Evolutionary conservation across 2,329 filamentous ascomycete species (phyloP), one percentile per base, ranked within the genome.

Genomic region (Botrytis galanthina): DNA sequence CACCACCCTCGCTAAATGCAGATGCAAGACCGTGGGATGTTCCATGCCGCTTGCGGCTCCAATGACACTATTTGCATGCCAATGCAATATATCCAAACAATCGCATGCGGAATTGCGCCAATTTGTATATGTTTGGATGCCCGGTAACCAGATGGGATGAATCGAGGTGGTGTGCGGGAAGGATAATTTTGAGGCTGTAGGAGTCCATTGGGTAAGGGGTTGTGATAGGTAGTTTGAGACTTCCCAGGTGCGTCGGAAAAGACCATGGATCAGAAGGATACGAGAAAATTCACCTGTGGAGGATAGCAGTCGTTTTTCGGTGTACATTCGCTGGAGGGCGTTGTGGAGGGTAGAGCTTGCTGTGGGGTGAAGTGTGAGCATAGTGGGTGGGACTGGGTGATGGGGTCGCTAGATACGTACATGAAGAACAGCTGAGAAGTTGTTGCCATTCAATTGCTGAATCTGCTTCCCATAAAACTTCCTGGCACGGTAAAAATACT

Each of bases 241-340:
- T 72, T 87, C 84, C 83, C 85, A 86, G 68, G 84, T 84, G 57
- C 85, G 82, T 39, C 83, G 83, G 72, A 85, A 87, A 14, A 88
- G 81, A 8, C 85, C 85, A 76, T 87, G 85, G 37, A 87, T 83
- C 29, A 86, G 81, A 14, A 88, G 78, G 37, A 84, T 81, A 18
- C 85, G 83, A 48, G 84, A 84, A 73, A 87, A 85, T 60, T 87
- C 85, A 29, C 85, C 84, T 48, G 84, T 82, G 26, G 81, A 81
- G 1, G 81, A 77, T 16, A 84, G 80, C 10, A 87, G 77, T 51
- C 79, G 80, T 76, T 87, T 87, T 75, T 86, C 84, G 35, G 86
- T 82, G 76, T 87, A 87, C 4, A 87, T 76, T 5, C 81, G 81
- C 68, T 86, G 82, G 20, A 86, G 79, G 1, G 84, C 84, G 62